phyloP scores from a whole-genome alignment of 2,329 filamentous ascomycete species.

The Pestalotiopsis sp. region DNA sequence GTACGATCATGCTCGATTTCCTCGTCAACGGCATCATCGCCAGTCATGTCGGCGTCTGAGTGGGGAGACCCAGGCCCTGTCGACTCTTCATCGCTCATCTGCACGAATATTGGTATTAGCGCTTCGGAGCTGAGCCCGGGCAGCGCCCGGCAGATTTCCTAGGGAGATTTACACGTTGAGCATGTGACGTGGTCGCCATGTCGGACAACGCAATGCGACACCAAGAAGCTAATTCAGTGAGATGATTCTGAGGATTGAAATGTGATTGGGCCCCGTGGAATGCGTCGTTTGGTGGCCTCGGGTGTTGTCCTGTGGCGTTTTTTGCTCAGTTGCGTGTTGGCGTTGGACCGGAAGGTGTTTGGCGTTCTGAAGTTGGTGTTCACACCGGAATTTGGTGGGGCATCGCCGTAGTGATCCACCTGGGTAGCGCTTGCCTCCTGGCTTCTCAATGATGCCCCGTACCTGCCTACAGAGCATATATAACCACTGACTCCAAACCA shows the following conservation, averaged over 20 bases:
- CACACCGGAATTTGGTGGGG: background rate
- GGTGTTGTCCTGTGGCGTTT: background rate
- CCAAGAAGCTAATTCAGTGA: background rate
- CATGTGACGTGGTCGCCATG: background rate
- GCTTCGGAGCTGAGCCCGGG: background rate
- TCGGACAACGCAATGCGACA: background rate
- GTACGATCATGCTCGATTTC: background rate
- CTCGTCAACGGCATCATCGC: background rate
- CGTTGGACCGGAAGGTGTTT: background rate
- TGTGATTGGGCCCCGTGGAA: background rate
- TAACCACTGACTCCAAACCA: too few relatives aligned
- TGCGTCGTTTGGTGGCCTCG: background rate
- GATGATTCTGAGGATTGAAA: background rate
- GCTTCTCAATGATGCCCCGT: too few relatives aligned
- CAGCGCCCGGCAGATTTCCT: background rate
- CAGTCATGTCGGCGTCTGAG: background rate
- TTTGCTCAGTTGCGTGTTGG: background rate
- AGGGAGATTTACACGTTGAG: background rate
- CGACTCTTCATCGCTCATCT: conserved; percentile 2
- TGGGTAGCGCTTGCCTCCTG: background rate
- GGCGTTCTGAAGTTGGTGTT: conserved; percentile 5
- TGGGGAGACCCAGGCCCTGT: conserved; percentile 1
- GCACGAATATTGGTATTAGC: background rate
- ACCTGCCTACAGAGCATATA: too few relatives aligned
- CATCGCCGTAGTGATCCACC: background rate